Percentiles rank a stretch among this genome's conserved stretches.
Evolutionary conservation across 2,329 filamentous ascomycete species (phyloP).

Genomic region (Didymella glomerata): DNA sequence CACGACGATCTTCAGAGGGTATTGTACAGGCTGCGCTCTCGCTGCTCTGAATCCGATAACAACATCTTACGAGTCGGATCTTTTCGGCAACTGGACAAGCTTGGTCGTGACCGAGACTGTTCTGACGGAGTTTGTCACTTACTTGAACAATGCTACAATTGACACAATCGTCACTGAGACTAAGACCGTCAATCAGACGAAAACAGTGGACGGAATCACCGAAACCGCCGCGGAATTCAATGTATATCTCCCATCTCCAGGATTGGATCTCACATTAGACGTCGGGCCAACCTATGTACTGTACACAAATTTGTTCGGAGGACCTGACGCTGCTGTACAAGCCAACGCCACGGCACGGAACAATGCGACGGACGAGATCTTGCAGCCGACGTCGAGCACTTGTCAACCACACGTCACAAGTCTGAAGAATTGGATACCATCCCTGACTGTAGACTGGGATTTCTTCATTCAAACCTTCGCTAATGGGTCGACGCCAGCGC

Average conservation of each 20-base stretch:
- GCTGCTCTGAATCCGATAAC: slow-evolving; percentile 37
- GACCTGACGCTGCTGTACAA: slow-evolving; percentile 22
- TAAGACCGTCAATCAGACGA: slow-evolving; percentile 40
- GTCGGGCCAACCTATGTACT: slow-evolving; percentile 45
- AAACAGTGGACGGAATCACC: slow-evolving; percentile 34
- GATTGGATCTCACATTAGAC: slow-evolving; percentile 24
- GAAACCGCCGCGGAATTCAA: slow-evolving; percentile 36
- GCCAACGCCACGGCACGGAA: slow-evolving; percentile 6
- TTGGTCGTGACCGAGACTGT: slow-evolving; percentile 40
- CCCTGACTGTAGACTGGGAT: slow-evolving; percentile 34
- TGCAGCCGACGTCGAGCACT: slow-evolving; percentile 9
- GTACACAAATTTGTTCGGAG: slow-evolving; percentile 41
- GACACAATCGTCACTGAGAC: slow-evolving; percentile 37
- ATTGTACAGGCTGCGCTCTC: slow-evolving; percentile 46
- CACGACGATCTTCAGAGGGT: slow-evolving; percentile 3
- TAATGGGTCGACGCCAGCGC: slow-evolving; percentile 11
- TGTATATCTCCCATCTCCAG: slow-evolving; percentile 29
- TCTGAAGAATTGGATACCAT: slow-evolving; percentile 31
- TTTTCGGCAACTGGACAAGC: slow-evolving; percentile 29
- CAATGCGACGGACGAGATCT: slow-evolving; percentile 7
- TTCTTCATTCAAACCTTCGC: slow-evolving; percentile 38
- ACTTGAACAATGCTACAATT: slow-evolving; percentile 34
- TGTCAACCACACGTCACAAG: slow-evolving; percentile 23
- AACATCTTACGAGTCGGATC: slow-evolving; percentile 10
- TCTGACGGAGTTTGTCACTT: slow-evolving; percentile 37